Evolutionary conservation across 2,329 filamentous ascomycete genomes (phyloP), one percentile per base, ranked within the genome.

Genomic region (Chalara sp.): DNA sequence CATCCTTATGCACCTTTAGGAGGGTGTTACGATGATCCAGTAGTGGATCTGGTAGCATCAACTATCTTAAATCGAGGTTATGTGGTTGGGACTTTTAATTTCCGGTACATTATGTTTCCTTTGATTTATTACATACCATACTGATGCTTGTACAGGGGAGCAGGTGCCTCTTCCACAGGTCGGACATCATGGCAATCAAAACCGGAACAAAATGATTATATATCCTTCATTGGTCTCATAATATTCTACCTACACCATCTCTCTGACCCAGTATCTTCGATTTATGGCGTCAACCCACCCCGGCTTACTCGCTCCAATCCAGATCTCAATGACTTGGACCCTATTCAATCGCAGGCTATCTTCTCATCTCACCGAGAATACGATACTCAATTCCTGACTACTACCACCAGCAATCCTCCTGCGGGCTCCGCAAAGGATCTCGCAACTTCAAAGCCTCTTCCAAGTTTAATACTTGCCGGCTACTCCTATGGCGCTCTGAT

Each of bases 401-500:
- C 21, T 21, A 21, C 21, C 21, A 21, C 21, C 21, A 21, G 21
- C 3, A 21, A 21, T 21, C 21, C 21, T 21, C 21, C 21, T 21
- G 21, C 21, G 21, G 21, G 21, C 32, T 33, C 12, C 4, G 12
- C 28, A 39, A 28, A 32, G 41, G 30, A 8, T 32, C 28, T 5
- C 8, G 8, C 11, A 4, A 43, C 33, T 8, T 29, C 5, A 42
- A 47, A 46, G 28, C 10, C 44, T 44, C 49, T 55, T 28, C 51
- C 59, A 67, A 2, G 73, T 45, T 63, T 83, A 3, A 61, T 96
- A 5, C 72, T 93, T 6, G 85, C 79, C 2, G 91, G 91, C 10
- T 96, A 96, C 66, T 96, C 90, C 0, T 96, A 96, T 66, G 93
- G 93, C 42, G 88, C 89, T 5, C 78, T 96, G 63, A 80, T 97